phyloP scores from a whole-genome alignment of 208 protist species.

The Trypanosoma caninum region DNA sequence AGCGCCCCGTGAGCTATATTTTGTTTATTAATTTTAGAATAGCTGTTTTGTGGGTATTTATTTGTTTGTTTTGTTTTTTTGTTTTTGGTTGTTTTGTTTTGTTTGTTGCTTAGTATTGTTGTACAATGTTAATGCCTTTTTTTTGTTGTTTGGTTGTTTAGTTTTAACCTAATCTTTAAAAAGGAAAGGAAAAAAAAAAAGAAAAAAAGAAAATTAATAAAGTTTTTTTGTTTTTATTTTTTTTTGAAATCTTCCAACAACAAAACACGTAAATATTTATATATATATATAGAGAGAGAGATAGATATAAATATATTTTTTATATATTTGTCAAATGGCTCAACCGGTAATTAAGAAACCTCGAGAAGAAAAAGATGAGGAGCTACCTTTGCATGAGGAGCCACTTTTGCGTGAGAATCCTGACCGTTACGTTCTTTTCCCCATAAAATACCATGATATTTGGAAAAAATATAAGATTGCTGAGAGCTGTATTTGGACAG shows the following conservation, averaged over 20 bases:
- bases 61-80: no score
- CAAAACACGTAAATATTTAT: neutral
- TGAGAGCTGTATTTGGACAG: slow-evolving; percentile 97
- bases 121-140: no score
- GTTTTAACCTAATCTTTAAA: neutral
- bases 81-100: no score
- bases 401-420: slow-evolving; percentile 95
- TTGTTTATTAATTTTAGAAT: no score
- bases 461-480: slow-evolving; percentile 99
- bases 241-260: neutral
- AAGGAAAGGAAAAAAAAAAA: neutral
- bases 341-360: neutral
- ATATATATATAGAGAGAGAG: slow-evolving; percentile 4
- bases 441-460: slow-evolving; percentile 96
- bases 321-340: neutral
- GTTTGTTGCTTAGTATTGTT: no score
- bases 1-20: no score
- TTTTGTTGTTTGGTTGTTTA: no score
- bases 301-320: neutral
- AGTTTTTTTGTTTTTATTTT: neutral
- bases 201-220: neutral
- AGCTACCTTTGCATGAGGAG: slow-evolving; percentile 55
- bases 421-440: slow-evolving; percentile 98
- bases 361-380: neutral
- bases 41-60: no score